These are phyloP conservation scores for Dryadomyces sulphureus DNA, from an alignment of 2,329 filamentous ascomycete genomes.

Conservation along the genomic window DNA sequence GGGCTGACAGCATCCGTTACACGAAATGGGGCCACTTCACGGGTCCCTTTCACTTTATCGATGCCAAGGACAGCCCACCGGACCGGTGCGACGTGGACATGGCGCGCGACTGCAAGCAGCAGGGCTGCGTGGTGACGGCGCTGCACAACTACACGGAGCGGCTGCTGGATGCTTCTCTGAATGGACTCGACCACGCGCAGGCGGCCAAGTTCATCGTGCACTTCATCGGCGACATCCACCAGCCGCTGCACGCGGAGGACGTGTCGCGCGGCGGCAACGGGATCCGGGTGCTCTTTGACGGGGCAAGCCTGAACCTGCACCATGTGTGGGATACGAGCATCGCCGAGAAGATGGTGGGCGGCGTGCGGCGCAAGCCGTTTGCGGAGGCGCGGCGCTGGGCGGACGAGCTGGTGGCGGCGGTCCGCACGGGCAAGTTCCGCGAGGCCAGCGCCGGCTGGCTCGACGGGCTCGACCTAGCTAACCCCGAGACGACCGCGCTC, in stretches of 20 bases:
- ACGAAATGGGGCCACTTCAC: slow-evolving; percentile 47
- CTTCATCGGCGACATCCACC: slow-evolving; percentile 57
- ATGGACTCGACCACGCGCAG: slow-evolving; percentile 32
- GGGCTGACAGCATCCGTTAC: slow-evolving; percentile 54
- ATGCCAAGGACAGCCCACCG: slow-evolving; percentile 49
- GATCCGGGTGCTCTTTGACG: slow-evolving; percentile 48
- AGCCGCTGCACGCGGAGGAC: slow-evolving; percentile 52
- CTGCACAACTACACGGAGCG: slow-evolving; percentile 46
- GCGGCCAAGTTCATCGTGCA: slow-evolving; percentile 54
- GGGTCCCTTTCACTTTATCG: slow-evolving; percentile 53
- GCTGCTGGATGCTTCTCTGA: slow-evolving; percentile 30
- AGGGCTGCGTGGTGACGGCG: slow-evolving; percentile 47
- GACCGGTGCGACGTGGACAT: slow-evolving; percentile 40
- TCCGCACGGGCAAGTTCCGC: slow-evolving; percentile 40
- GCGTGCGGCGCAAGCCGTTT: slow-evolving; percentile 34
- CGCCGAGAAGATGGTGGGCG: slow-evolving; percentile 47
- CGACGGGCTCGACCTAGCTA: slow-evolving; percentile 36
- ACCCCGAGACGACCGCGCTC: slow-evolving; percentile 41
- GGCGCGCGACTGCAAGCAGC: slow-evolving; percentile 44
- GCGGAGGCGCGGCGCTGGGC: slow-evolving; percentile 40
- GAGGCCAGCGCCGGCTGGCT: slow-evolving; percentile 38
- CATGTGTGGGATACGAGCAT: slow-evolving; percentile 62
- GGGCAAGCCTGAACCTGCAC: slow-evolving; percentile 47
- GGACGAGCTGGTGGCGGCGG: slow-evolving; percentile 35
- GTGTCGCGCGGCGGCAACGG: slow-evolving; percentile 52